Evolutionary conservation across 2,329 filamentous ascomycete genomes (phyloP).

Genomic region (Ascochyta viciae-villosae): DNA sequence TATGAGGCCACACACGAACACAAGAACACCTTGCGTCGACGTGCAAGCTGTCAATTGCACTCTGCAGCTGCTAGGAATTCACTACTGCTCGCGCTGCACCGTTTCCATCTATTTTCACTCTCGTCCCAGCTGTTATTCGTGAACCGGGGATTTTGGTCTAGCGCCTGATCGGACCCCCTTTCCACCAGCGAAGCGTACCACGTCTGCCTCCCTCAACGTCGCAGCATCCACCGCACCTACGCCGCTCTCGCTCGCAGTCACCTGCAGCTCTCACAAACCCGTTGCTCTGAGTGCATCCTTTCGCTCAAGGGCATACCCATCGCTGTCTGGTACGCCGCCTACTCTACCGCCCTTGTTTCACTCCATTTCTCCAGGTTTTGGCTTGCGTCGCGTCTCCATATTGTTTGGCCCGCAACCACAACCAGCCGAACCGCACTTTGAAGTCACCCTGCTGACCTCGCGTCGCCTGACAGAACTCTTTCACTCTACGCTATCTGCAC

Average conservation of each 20-base stretch:
- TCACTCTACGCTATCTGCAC: constrained; percentile 41
- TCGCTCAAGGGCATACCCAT: constrained; percentile 46
- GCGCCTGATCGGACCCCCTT: constrained; percentile 48
- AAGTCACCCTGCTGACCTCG: constrained; percentile 30
- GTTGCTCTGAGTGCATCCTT: constrained; percentile 44
- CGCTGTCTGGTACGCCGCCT: constrained; percentile 47
- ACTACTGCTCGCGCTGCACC: constrained; percentile 8
- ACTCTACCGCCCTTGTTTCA: constrained; percentile 33
- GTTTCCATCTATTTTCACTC: constrained; percentile 12
- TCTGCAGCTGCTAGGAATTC: constrained; percentile 11
- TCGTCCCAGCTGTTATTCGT: constrained; percentile 18
- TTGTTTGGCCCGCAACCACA: constrained; percentile 37
- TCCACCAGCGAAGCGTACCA: constrained; percentile 44
- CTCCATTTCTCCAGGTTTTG: constrained; percentile 44
- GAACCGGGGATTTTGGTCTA: constrained; percentile 43
- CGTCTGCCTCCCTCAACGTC: constrained; percentile 45
- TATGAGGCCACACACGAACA: constrained; percentile 22
- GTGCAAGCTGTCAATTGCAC: constrained; percentile 36
- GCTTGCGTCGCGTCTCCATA: constrained; percentile 43
- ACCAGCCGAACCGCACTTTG: constrained; percentile 23
- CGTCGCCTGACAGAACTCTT: constrained; percentile 38
- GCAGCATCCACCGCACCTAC: constrained; percentile 40
- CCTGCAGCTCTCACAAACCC: constrained; percentile 29
- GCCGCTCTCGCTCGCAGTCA: constrained; percentile 35
- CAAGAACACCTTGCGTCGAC: constrained; percentile 18